Base-by-base conservation (phyloP, 148 eudicot genomes). In the Dysphania ambrosioides region DNA sequence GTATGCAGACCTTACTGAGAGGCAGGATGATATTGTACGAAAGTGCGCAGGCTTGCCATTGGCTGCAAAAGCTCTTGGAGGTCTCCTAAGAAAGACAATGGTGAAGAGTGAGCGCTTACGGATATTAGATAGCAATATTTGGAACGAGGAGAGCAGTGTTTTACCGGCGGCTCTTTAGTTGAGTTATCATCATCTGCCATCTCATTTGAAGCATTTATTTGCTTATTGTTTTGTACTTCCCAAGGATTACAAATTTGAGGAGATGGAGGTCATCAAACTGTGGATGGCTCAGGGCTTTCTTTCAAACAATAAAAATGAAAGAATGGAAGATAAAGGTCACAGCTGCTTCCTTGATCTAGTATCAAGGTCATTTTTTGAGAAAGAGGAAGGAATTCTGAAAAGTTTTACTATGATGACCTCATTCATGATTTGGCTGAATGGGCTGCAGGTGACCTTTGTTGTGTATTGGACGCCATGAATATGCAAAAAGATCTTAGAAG, bases 341-440 rank as follows among this genome's bases (percentile, higher is more conserved):
- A 24, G 36, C 6, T 57, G 58, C 40, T 56, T 72, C 64, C 24
- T 2, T 26, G 32, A 35, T 10, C 53, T 72, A 27, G 68, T 73
- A 40, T 73, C 76, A 40, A 36, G 74, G n/a, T 72, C 65, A 72
- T 34, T 72, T 1, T 49, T 51, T 30, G 73, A 70, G n/a, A n/a
- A n/a, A n/a, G n/a, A n/a, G n/a, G n/a, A n/a, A n/a, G n/a, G n/a
- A n/a, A n/a, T n/a, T n/a, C n/a, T n/a, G n/a, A n/a, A n/a, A n/a
- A n/a, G n/a, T n/a, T n/a, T n/a, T n/a, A n/a, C n/a, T n/a, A n/a
- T n/a, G n/a, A n/a, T n/a, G n/a, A n/a, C n/a, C n/a, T n/a, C n/a
- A n/a, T 72, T 19, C 24, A 35, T 53, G 75, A 72, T 56, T 29
- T 49, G 59, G 58, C 72, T 29, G 24, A 19, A 29, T 49, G 60